Evolutionary conservation across 805 yeast species (phyloP), one percentile per base, ranked within the genome.

Genomic region (Starmerella geochares): DNA sequence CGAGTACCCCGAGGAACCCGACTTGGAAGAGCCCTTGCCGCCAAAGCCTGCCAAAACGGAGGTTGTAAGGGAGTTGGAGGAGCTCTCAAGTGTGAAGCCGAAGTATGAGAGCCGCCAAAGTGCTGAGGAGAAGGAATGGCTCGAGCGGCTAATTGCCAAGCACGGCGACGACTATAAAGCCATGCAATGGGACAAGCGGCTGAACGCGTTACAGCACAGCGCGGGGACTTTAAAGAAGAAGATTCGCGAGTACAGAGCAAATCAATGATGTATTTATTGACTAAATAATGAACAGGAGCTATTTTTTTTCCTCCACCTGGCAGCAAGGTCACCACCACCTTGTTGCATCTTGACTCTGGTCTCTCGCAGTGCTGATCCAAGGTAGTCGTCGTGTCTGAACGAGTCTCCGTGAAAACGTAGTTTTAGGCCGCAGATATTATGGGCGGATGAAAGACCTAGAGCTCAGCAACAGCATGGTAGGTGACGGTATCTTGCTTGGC

Each of bases 401-500:
- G n/a, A n/a, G n/a, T n/a, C n/a, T n/a, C n/a, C n/a, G n/a, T n/a
- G n/a, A n/a, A n/a, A n/a, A n/a, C n/a, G n/a, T n/a, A n/a, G n/a
- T n/a, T n/a, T n/a, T n/a, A n/a, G n/a, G n/a, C n/a, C 28, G 9
- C 28, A 25, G 28, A 39, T 9, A 14, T 7, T 7, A 4, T 33
- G 10, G 3, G 21, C 2, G n/a, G 23, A 4, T 4, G 16, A 4
- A n/a, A n/a, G n/a, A n/a, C n/a, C 54, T 61, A 72, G 42, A 80
- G 82, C 69, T 86, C 95, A 59, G 81, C 86, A 65, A 81, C 86
- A 5, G 98, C 97, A 68, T 95, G 82, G 70, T 88, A 92, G 29
- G 88, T 73, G 36, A 88, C 83, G 64, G 90, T 81, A 29, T 65
- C 67, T 23, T 46, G 41, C 19, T 48, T 46, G 29, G 66, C 60